Conservation (phyloP, 768 basidiomycete genomes). For the Xerocomus spinulosus region DNA sequence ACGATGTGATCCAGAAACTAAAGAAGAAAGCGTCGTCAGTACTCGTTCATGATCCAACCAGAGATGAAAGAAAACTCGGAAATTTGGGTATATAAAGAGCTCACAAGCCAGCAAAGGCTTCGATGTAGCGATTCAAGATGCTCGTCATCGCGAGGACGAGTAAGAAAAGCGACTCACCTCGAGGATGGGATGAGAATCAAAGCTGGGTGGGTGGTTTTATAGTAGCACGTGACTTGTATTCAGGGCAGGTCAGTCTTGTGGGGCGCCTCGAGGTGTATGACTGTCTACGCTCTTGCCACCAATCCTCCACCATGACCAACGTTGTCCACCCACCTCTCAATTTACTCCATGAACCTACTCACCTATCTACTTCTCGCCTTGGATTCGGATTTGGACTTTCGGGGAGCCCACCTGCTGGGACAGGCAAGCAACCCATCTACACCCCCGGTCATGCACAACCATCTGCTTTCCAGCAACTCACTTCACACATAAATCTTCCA, state of each 20-base stretch:
- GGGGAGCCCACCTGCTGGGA: slow-evolving; percentile 37
- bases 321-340: slow-evolving; percentile 63
- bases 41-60: neutral
- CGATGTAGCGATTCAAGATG: slow-evolving; percentile 84
- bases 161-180: slow-evolving; percentile 30
- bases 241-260: slow-evolving; percentile 32
- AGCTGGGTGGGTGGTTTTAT: slow-evolving; percentile 16
- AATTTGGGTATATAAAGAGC: slow-evolving; percentile 86
- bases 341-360: slow-evolving; percentile 55
- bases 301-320: slow-evolving; percentile 58
- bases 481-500: slow-evolving; percentile 46
- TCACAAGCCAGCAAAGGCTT: slow-evolving; percentile 63
- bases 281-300: slow-evolving; percentile 17
- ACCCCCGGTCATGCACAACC: slow-evolving; percentile 38
- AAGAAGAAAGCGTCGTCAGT: slow-evolving; percentile 10
- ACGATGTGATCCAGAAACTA: slow-evolving; percentile 21
- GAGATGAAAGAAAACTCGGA: slow-evolving; percentile 48
- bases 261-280: slow-evolving; percentile 10
- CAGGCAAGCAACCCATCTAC: slow-evolving; percentile 45
- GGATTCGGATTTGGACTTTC: slow-evolving; percentile 71
- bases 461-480: slow-evolving; percentile 51
- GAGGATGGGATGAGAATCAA: slow-evolving; percentile 9
- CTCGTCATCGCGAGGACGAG: slow-evolving; percentile 49
- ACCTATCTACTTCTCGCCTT: slow-evolving; percentile 59
- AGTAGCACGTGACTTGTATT: slow-evolving; percentile 30